Conservation (phyloP, 805 yeast species). For the Starmera caribaea region DNA sequence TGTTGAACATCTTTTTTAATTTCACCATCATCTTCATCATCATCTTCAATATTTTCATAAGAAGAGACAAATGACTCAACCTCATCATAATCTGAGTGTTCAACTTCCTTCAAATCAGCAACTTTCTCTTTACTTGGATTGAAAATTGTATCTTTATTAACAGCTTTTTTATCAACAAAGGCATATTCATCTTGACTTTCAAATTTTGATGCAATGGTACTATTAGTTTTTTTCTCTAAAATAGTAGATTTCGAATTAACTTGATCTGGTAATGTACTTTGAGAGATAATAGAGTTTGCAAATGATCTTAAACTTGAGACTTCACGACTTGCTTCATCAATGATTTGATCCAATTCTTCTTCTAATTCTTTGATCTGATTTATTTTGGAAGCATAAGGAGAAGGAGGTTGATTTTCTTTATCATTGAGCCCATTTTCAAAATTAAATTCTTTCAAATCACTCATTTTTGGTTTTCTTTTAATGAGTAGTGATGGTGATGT, state of each 20-base stretch:
- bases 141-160: too few relatives aligned
- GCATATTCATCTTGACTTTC: too few relatives aligned
- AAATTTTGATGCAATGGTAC: too few relatives aligned
- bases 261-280: neutral
- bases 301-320: neutral
- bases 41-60: slow-evolving; percentile 11
- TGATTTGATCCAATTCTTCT: neutral
- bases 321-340: neutral
- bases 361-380: neutral
- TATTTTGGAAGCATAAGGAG: neutral
- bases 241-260: neutral
- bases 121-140: neutral
- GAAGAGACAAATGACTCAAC: slow-evolving; percentile 19
- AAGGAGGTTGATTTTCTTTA: neutral
- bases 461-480: slow-evolving; percentile 8
- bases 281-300: neutral
- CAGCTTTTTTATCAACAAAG: too few relatives aligned
- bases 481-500: neutral
- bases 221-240: neutral
- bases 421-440: slow-evolving; percentile 16
- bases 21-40: slow-evolving; percentile 4
- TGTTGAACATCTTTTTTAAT: slow-evolving; percentile 4
- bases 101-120: neutral
- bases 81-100: slow-evolving; percentile 15
- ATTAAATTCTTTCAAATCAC: slow-evolving; percentile 38